A percentile compares a stretch with the other conserved stretches of the same genome.
Evolutionary conservation across 139 green algal species (phyloP).

Genomic region (Chlorella sp.): DNA sequence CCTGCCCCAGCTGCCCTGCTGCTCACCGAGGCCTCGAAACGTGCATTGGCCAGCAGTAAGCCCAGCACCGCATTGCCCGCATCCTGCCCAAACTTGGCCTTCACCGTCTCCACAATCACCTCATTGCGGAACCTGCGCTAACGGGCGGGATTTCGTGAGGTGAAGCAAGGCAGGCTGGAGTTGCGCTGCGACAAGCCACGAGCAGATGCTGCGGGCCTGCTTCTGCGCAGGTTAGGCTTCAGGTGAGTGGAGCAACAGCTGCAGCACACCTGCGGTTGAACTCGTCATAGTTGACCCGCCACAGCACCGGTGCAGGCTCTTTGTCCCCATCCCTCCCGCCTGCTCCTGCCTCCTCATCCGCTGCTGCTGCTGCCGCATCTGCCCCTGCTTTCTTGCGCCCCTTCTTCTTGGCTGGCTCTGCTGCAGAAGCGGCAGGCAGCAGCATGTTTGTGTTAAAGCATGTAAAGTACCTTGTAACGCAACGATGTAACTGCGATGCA

Average conservation of each 20-base stretch:
- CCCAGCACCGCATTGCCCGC: constrained; percentile 55
- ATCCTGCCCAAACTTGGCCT: constrained; percentile 51
- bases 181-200: too few species aligned
- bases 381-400: constrained; percentile 24
- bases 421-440: not conserved
- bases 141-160: too few species aligned
- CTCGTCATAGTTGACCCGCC: constrained; percentile 74
- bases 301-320: constrained; percentile 53
- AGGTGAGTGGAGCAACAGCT: not conserved
- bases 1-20: too few species aligned
- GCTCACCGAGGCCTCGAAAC: constrained; percentile 48
- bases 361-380: not conserved
- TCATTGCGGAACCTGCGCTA: constrained; percentile 47
- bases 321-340: not conserved
- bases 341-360: not conserved
- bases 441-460: not conserved
- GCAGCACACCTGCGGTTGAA: constrained; percentile 71
- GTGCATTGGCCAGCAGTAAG: constrained; percentile 57
- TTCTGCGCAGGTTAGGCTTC: too few species aligned
- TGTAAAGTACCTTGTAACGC: too few species aligned
- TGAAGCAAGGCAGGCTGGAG: too few species aligned
- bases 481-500: not conserved
- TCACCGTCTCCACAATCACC: constrained; percentile 50
- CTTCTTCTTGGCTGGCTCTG: constrained; percentile 32
- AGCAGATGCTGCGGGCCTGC: too few species aligned